phyloP scores from a whole-genome alignment of 2,329 filamentous ascomycete species.

The Emergomyces pasteurianus region DNA sequence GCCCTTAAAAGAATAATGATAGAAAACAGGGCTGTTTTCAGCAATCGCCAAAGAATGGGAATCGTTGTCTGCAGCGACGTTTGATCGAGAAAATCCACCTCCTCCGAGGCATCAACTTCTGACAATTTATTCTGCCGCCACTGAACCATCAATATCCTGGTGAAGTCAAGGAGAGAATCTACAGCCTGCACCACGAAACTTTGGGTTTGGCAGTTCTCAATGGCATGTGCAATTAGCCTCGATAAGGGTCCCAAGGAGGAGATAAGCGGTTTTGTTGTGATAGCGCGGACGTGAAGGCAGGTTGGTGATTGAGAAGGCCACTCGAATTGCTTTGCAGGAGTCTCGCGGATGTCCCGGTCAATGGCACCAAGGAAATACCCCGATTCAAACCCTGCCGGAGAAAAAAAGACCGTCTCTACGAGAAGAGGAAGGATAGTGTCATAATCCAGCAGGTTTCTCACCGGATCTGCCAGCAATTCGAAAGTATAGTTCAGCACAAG shows the following conservation, averaged over 20 bases:
- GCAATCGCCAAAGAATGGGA: conserved; percentile 60
- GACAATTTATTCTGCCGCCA: conserved; percentile 69
- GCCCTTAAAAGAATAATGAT: conserved; percentile 64
- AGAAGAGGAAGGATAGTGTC: conserved; percentile 59
- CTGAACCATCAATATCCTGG: conserved; percentile 51
- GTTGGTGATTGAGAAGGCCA: conserved; percentile 53
- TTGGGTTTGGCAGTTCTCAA: conserved; percentile 44
- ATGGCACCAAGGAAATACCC: conserved; percentile 64
- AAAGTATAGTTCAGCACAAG: conserved; percentile 69
- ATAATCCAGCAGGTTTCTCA: conserved; percentile 51
- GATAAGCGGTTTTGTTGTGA: conserved; percentile 47
- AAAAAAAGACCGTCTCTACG: conserved; percentile 55
- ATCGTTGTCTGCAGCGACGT: conserved; percentile 56
- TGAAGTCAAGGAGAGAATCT: conserved; percentile 57
- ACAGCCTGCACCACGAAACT: conserved; percentile 30
- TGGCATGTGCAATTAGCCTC: conserved; percentile 48
- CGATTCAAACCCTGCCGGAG: conserved; percentile 59
- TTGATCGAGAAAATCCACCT: conserved; percentile 49
- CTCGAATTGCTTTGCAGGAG: conserved; percentile 43
- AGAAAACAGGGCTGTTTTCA: conserved; percentile 65
- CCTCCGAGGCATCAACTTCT: conserved; percentile 56
- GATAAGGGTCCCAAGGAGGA: conserved; percentile 51
- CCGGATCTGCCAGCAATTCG: conserved; percentile 52
- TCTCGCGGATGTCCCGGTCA: conserved; percentile 52
- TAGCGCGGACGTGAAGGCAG: conserved; percentile 44